Evolutionary conservation across 2,329 filamentous ascomycete species (phyloP), one percentile per base, ranked within the genome.

Genomic region (Aspergillus ibericus): DNA sequence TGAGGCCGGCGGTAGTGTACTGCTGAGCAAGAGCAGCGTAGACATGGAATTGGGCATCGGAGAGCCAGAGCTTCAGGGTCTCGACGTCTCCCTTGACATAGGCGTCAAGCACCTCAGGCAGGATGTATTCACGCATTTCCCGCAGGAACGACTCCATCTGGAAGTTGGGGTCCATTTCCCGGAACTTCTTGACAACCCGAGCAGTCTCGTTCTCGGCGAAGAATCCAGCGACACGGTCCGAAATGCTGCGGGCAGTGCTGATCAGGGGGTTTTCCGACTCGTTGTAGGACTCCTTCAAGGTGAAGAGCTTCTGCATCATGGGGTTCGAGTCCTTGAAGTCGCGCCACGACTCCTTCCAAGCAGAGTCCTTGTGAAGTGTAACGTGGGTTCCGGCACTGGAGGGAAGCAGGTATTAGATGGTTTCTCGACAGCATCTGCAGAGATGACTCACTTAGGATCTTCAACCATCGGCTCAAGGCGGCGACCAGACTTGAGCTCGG

Each of bases 191-290:
- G 80, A 98, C 96, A 35, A 99, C 95, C 84, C 89, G 89, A 29
- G 95, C 95, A 0, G 92, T 97, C 80, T 99, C 95, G 75, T 98
- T 99, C 77, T 99, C 95, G 62, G 95, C 95, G 66, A 99, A 99
- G 80, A 97, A 99, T 27, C 95, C 92, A 48, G 90, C 92, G 38
- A 99, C 87, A 58, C 90, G 87, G 75, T 99, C 95, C 32, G 93
- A 93, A 67, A 99, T 96, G 75, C 91, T 92, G 72, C 95, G 89
- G 1, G 93, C 95, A 0, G 93, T 98, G 48, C 88, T 90, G 63
- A 99, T 91, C 44, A 99, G 83, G 6, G 95, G 93, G 75, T 99
- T 99, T 73, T 99, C 95, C 10, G 95, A 98, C 78, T 99, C 95
- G 66, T 96, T 89, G 79, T 98, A 98, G 57, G 88, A 88, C 57